Conservation (phyloP, 2,329 filamentous ascomycete species). For the Trichoderma afroharzianum region DNA sequence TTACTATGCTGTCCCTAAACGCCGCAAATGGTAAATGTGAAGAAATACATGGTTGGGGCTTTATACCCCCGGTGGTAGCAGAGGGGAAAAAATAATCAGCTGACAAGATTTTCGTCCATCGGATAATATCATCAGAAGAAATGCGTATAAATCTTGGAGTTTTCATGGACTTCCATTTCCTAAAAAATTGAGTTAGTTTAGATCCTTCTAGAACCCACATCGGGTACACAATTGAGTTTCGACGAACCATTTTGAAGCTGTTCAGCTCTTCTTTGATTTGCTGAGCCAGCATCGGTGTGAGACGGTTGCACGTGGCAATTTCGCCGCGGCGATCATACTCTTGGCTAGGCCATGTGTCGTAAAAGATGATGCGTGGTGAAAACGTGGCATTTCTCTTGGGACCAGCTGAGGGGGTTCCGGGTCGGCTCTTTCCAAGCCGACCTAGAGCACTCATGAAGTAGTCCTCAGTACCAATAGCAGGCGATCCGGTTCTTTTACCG, state of each 20-base stretch:
- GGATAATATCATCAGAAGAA: conserved; percentile 70
- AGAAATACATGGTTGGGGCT: conserved; percentile 47
- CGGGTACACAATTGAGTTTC: not conserved
- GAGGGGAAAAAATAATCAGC: conserved; percentile 27
- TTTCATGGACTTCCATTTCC: conserved; percentile 99
- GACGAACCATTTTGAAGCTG: conserved; percentile 83
- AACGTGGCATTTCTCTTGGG: conserved; percentile 67
- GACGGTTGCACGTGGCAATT: conserved; percentile 93
- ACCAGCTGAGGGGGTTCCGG: conserved; percentile 69
- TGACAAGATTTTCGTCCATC: conserved; percentile 22
- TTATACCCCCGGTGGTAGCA: conserved; percentile 20
- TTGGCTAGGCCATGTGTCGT: conserved; percentile 92
- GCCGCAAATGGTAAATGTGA: conserved; percentile 48
- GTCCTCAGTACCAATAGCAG: conserved; percentile 77
- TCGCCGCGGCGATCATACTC: conserved; percentile 97
- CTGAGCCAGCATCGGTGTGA: conserved; percentile 95
- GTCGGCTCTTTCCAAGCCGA: conserved; percentile 75
- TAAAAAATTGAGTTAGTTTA: conserved; percentile 43
- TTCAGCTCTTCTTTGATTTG: conserved; percentile 99
- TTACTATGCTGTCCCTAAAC: conserved; percentile 57
- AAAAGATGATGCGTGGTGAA: conserved; percentile 88
- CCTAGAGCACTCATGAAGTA: conserved; percentile 76
- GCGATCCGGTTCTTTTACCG: conserved; percentile 61
- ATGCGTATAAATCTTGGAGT: conserved; percentile 98
- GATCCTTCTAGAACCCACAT: conserved; percentile 21